A percentile compares a stretch with the other conserved stretches of the same genome.
These are phyloP conservation scores for Galerina sulciceps DNA, from an alignment of 768 basidiomycete genomes.

Conservation along the genomic window DNA sequence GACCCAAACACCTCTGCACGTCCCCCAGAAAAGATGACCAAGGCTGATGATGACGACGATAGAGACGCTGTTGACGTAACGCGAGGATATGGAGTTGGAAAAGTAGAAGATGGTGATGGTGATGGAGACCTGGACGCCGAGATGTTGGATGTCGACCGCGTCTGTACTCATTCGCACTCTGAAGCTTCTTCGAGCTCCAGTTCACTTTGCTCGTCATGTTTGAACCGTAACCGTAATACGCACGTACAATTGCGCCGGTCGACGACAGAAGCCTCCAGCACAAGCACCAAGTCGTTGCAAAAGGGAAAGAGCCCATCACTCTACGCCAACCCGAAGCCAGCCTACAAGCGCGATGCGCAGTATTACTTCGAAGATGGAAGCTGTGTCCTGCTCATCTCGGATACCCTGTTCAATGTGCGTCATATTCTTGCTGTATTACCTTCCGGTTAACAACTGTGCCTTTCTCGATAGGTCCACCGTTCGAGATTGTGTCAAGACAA, in stretches of 20 bases:
- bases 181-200: no score
- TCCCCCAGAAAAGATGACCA: slow-evolving; percentile 24
- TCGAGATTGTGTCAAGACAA: slow-evolving; percentile 64
- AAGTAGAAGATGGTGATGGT: no score
- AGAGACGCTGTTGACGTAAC: slow-evolving; percentile 10
- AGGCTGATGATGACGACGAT: slow-evolving; percentile 13
- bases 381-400: slow-evolving; percentile 64
- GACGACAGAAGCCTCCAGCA: not conserved
- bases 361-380: slow-evolving; percentile 76
- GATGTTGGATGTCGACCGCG: slow-evolving; percentile 8
- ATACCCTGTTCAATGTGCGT: slow-evolving; percentile 71
- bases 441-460: not conserved
- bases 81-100: no score
- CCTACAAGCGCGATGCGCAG: slow-evolving; percentile 43
- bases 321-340: not conserved
- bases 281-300: not conserved
- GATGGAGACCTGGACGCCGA: slow-evolving; percentile 11
- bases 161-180: no score
- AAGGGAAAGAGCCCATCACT: no score
- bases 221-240: no score
- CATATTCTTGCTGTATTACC: not conserved
- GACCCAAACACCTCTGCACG: slow-evolving; percentile 2
- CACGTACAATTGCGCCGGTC: no score
- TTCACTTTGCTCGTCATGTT: no score
- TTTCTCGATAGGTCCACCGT: slow-evolving; percentile 52